Base-by-base conservation (phyloP, 1,139 yeast genomes). In the Arxiozyma heterogenica region DNA sequence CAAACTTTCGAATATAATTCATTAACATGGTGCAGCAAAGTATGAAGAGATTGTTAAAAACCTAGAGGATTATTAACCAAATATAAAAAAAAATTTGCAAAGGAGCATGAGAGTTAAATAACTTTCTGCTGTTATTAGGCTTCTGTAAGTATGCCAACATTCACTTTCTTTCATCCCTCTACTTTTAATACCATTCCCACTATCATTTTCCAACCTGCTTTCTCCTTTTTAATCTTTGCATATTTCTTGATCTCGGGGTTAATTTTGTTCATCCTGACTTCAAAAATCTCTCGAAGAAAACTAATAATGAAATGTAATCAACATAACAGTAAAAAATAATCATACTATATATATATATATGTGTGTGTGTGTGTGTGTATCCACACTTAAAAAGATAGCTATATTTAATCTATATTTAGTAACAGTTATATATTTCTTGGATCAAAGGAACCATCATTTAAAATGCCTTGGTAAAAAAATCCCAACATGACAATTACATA, bases 401-500 rank as follows among this genome's bases (percentile, higher is more conserved):
- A 34, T 15, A 6, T 27, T 22, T 25, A 44, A n/a, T n/a, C 12
- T 34, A 8, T 34, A 6, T 34, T 34, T 34, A 2, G n/a, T 2
- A 15, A 12, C 38, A 25, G n/a, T 20, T n/a, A 46, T 11, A 41
- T 38, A 17, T 27, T 46, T 38, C 23, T 18, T 5, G 43, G 49
- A 7, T 46, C 49, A 46, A 46, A 46, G 2, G 49, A 46, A 21
- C 49, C 42, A 21, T 46, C 49, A 6, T 25, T 46, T 41, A 46
- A 15, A 46, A 65, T 59, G 18, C 75, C 78, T 46, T 82, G 85
- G 65, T 84, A 83, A 75, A 83, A 90, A 68, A 91, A 91, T 0
- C 98, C 98, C 52, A 82, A 74, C 57, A 89, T 74, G 6, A 88
- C 83, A 43, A 89, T 93, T 23, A 82, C 66, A 67, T 93, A 93